Percentiles rank a stretch among this genome's conserved stretches.
These are phyloP conservation scores for Psilocybe tampanensis DNA, from an alignment of 768 basidiomycete species.

Conservation along the genomic window DNA sequence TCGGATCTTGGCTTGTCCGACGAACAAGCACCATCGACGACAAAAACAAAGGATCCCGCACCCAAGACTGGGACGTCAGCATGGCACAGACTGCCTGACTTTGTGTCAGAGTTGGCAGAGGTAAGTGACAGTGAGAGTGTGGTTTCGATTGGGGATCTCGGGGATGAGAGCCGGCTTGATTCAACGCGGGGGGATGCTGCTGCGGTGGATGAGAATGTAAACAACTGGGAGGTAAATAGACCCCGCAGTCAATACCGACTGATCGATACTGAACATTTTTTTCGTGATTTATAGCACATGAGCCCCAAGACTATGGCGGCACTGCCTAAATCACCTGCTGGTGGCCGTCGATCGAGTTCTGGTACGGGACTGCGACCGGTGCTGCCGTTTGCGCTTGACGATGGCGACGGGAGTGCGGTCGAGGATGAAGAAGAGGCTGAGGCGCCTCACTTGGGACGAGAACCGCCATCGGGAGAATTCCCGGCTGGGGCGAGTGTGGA, in stretches of 20 bases:
- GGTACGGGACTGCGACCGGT: slow-evolving; percentile 86
- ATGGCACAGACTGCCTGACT: slow-evolving; percentile 81
- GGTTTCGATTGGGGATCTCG: slow-evolving; percentile 85
- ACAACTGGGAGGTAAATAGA: slow-evolving; percentile 90
- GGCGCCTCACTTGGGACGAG: slow-evolving; percentile 58
- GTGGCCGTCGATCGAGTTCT: slow-evolving; percentile 79
- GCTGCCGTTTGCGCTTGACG: slow-evolving; percentile 71
- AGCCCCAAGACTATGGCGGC: slow-evolving; percentile 95
- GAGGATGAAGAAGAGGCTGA: slow-evolving; percentile 80
- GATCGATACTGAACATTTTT: background rate
- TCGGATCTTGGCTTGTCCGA: slow-evolving; percentile 84
- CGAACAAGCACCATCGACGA: slow-evolving; percentile 33
- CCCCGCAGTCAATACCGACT: slow-evolving; percentile 6
- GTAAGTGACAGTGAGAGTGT: slow-evolving; percentile 96
- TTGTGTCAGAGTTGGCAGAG: slow-evolving; percentile 81
- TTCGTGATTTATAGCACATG: slow-evolving; percentile 71
- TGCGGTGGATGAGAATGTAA: slow-evolving; percentile 77
- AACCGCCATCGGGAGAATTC: slow-evolving; percentile 71
- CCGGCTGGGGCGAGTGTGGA: slow-evolving; percentile 83
- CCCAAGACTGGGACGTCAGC: slow-evolving; percentile 52
- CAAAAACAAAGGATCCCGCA: slow-evolving; percentile 19
- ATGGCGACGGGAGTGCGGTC: slow-evolving; percentile 70
- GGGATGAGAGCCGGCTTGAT: slow-evolving; percentile 74
- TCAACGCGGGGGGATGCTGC: slow-evolving; percentile 63
- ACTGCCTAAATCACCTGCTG: slow-evolving; percentile 88